A percentile compares a stretch with the other conserved stretches of the same genome.
Evolutionary conservation across 805 yeast species (phyloP).

Genomic region (Cephaloascus fragrans): DNA sequence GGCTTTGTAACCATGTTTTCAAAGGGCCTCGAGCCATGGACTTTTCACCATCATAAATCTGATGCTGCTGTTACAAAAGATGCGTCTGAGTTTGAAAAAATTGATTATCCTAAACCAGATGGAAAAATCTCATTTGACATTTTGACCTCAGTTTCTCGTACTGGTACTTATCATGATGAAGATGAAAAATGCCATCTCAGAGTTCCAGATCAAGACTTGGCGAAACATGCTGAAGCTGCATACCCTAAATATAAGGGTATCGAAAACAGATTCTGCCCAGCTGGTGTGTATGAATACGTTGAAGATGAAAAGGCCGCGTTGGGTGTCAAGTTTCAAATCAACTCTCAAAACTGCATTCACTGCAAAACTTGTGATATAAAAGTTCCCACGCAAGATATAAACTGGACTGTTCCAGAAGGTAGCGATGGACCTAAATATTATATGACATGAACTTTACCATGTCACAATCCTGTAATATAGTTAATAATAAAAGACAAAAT

Average conservation of each 20-base stretch:
- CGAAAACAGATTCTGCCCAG: conserved; percentile 93
- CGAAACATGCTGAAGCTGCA: conserved; percentile 55
- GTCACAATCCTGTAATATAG: neutral
- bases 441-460: conserved; percentile 40
- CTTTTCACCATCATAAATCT: conserved; percentile 50
- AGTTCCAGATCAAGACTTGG: conserved; percentile 43
- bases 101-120: conserved; percentile 93
- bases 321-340: conserved; percentile 85
- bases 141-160: conserved; percentile 88
- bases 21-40: conserved; percentile 81
- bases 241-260: conserved; percentile 79
- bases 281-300: conserved; percentile 94
- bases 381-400: conserved; percentile 88
- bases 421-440: conserved; percentile 97
- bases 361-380: conserved; percentile 98
- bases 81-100: conserved; percentile 60
- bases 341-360: conserved; percentile 95
- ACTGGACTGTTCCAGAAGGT: conserved; percentile 98
- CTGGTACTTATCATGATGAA: conserved; percentile 94
- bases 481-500: conserved; percentile 2
- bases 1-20: conserved; percentile 76
- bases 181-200: conserved; percentile 87
- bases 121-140: conserved; percentile 88
- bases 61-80: conserved; percentile 66
- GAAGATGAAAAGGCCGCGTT: conserved; percentile 47